phyloP scores from a whole-genome alignment of 371 early-diverging fungal species.

The Syncephalastrum sp. region DNA sequence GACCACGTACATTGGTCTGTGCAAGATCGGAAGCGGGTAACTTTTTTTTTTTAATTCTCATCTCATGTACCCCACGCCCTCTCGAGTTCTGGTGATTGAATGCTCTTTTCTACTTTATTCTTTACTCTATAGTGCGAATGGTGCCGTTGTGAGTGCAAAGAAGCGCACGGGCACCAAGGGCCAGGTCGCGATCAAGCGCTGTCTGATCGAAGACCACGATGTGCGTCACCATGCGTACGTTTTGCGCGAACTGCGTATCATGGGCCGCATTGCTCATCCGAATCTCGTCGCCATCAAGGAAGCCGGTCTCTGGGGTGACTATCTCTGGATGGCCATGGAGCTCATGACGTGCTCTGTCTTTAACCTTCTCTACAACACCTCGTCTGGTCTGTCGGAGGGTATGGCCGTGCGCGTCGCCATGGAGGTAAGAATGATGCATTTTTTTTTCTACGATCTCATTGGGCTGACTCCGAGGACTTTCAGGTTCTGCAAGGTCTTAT shows the following conservation, averaged over 20 bases:
- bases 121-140: conserved; percentile 25
- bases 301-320: conserved; percentile 42
- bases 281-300: conserved; percentile 42
- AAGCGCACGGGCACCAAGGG: conserved; percentile 20
- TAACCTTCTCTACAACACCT: conserved; percentile 39
- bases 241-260: conserved; percentile 46
- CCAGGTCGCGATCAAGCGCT: conserved; percentile 52
- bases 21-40: conserved; percentile 53
- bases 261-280: conserved; percentile 42
- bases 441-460: background rate
- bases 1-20: conserved; percentile 33
- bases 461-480: no score
- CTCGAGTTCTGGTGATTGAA: background rate
- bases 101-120: background rate
- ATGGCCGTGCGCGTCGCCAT: conserved; percentile 38
- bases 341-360: conserved; percentile 53
- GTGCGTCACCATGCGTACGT: conserved; percentile 45
- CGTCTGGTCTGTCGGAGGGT: conserved; percentile 40
- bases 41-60: no score
- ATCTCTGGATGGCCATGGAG: conserved; percentile 55
- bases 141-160: conserved; percentile 30
- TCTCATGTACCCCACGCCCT: background rate
- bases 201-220: conserved; percentile 49
- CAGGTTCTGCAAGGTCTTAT: conserved; percentile 46
- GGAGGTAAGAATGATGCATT: conserved; percentile 23